Percentiles rank a stretch among this genome's conserved stretches.
Conservation (phyloP, 805 yeast genomes). For the Schwanniomyces yamadae region DNA sequence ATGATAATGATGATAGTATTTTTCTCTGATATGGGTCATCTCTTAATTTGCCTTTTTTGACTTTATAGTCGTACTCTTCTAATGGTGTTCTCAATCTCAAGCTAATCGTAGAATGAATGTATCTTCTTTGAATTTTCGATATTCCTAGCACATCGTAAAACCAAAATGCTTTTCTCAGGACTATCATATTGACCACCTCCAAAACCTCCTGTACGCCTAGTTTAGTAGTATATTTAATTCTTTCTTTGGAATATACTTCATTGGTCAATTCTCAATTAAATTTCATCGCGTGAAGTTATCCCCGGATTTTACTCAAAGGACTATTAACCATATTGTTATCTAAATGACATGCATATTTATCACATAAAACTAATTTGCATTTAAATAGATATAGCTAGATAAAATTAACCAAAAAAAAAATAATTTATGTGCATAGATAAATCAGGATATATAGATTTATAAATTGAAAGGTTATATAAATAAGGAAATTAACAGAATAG, state of each 20-base stretch:
- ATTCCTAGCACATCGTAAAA: too few species aligned
- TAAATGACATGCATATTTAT: background rate
- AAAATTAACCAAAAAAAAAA: too few species aligned
- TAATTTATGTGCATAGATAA: background rate
- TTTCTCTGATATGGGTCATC: conserved; percentile 82
- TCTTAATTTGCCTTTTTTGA: conserved; percentile 49
- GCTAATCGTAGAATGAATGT: conserved; percentile 1
- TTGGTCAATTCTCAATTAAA: background rate
- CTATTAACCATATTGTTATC: background rate
- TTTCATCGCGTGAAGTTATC: background rate
- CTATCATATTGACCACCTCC: too few species aligned
- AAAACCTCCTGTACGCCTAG: too few species aligned
- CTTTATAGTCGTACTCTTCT: conserved; percentile 49
- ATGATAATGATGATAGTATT: conserved; percentile 61
- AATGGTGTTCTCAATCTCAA: conserved; percentile 40
- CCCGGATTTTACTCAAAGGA: background rate
- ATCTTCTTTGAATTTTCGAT: background rate
- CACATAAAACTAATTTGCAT: background rate
- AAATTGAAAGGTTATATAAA: background rate
- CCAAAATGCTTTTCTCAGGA: too few species aligned
- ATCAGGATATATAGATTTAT: conserved; percentile 1
- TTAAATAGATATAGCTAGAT: background rate
- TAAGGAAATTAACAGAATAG: background rate
- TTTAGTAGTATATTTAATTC: too few species aligned
- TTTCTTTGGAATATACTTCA: too few species aligned